These are phyloP conservation scores for Sugiyamaella floridensis DNA, from an alignment of 805 yeast species.

Conservation along the genomic window DNA sequence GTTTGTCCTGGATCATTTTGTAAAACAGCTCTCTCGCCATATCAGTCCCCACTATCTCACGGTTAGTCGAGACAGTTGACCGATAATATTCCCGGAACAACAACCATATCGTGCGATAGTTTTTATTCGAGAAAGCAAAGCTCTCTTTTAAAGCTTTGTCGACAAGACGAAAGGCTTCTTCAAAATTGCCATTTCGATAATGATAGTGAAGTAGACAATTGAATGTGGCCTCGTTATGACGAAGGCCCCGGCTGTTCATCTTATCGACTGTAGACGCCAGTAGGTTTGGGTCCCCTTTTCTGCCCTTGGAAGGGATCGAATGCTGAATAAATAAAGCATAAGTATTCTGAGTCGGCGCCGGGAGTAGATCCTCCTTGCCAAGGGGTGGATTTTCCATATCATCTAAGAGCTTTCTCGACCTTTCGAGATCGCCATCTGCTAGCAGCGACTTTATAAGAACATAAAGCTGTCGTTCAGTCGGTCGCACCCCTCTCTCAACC, in stretches of 20 bases:
- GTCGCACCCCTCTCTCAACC: constrained; percentile 12
- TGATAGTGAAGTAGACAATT: constrained; percentile 14
- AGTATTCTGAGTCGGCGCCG: constrained; percentile 9
- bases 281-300: constrained; percentile 8
- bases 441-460: constrained; percentile 16
- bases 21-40: constrained; percentile 11
- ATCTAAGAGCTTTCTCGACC: constrained; percentile 10
- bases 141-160: background rate
- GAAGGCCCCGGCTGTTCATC: constrained; percentile 8
- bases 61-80: background rate
- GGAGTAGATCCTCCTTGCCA: constrained; percentile 2
- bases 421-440: constrained; percentile 7
- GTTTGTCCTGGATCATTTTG: constrained; percentile 10
- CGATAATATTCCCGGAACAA: constrained; percentile 12
- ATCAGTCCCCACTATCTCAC: background rate
- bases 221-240: constrained; percentile 13
- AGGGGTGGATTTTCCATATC: constrained; percentile 9
- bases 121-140: constrained; percentile 6
- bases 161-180: constrained; percentile 6
- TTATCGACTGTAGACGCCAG: constrained; percentile 10
- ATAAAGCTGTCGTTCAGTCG: constrained; percentile 8
- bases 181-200: constrained; percentile 12
- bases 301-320: constrained; percentile 7
- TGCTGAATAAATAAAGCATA: constrained; percentile 19
- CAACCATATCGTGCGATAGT: constrained; percentile 15